Conservation (phyloP, 306 rosid genomes). For the Citrullus amarus region DNA sequence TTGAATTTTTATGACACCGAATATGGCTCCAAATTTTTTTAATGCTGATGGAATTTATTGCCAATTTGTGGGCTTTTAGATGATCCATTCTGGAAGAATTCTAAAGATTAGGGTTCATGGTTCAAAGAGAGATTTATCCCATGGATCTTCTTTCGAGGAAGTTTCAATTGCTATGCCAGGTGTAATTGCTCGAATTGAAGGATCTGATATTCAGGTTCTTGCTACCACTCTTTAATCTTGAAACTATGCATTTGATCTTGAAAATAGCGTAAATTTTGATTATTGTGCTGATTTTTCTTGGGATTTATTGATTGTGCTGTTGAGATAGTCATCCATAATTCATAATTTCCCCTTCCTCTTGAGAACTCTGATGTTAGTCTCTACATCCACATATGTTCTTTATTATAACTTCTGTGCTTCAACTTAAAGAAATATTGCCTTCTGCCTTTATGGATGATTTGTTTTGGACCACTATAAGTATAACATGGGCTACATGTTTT, state of each 20-base stretch:
- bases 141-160: conserved; percentile 76
- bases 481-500: conserved; percentile 17
- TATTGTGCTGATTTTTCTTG: not conserved
- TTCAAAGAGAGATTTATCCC: conserved; percentile 66
- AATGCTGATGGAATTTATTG: conserved; percentile 6
- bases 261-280: not conserved
- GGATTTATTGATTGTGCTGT: not conserved
- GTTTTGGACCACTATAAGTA: conserved; percentile 6
- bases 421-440: conserved; percentile 1
- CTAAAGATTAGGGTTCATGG: conserved; percentile 79
- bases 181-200: conserved; percentile 74
- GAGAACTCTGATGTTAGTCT: not conserved
- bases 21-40: not conserved
- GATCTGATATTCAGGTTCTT: conserved; percentile 72
- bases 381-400: not conserved
- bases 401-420: not conserved
- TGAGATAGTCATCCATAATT: not conserved
- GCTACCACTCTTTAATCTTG: not conserved
- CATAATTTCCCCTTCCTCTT: not conserved
- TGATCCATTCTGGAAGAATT: conserved; percentile 62
- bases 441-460: not conserved
- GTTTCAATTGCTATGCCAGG: conserved; percentile 74
- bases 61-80: conserved; percentile 25
- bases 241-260: not conserved
- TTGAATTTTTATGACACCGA: not conserved